Evolutionary conservation across 331 rosid genomes (phyloP).

Genomic region (Pyrus hybrid): DNA sequence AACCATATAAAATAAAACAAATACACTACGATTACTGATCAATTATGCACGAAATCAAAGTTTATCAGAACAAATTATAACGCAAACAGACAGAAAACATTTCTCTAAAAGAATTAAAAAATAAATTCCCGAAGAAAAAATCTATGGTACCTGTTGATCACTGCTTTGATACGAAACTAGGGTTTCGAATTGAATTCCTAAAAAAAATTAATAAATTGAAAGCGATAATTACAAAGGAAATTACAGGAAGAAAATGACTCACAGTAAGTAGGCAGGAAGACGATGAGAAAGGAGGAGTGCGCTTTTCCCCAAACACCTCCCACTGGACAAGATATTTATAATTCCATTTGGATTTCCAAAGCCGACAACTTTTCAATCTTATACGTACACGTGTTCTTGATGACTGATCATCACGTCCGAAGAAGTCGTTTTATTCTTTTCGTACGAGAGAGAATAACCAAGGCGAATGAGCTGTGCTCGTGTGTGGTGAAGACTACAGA

Average conservation of each 20-base stretch:
- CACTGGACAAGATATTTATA: background rate
- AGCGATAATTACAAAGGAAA: background rate
- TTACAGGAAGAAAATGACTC: background rate
- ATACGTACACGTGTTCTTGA: background rate
- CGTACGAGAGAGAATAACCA: background rate
- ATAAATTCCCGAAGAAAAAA: background rate
- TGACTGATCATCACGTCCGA: background rate
- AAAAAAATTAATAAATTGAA: background rate
- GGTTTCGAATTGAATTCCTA: background rate
- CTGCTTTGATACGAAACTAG: background rate
- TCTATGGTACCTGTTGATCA: conserved; percentile 1
- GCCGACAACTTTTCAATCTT: background rate
- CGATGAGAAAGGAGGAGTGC: background rate
- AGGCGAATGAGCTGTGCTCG: background rate
- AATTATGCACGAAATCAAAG: background rate
- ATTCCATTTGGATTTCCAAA: background rate
- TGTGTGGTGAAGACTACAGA: background rate
- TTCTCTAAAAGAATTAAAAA: background rate
- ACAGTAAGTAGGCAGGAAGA: conserved; percentile 1
- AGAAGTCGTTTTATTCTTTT: background rate
- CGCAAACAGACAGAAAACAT: background rate
- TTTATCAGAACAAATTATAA: background rate
- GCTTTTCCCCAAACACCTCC: background rate
- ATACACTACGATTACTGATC: background rate
- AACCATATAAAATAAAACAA: background rate